These are phyloP conservation scores for Hygrophila difformis DNA, from an alignment of 257 asterid species.

Conservation along the genomic window DNA sequence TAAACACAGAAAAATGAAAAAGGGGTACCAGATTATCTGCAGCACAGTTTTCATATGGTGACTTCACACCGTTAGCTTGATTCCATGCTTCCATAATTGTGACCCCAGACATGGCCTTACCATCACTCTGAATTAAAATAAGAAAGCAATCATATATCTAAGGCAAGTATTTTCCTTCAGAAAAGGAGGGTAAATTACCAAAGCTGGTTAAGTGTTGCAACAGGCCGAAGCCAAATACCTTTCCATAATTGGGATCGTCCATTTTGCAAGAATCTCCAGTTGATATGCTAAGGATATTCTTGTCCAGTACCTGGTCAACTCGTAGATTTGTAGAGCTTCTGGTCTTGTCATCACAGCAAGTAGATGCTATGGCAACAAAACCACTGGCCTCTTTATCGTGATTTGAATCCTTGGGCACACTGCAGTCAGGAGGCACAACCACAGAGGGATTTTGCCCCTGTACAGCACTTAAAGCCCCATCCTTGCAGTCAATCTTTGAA, in stretches of 20 bases:
- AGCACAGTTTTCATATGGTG: too few species aligned
- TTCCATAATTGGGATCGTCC: constrained; percentile 14
- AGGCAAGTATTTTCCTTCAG: not conserved
- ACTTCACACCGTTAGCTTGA: too few species aligned
- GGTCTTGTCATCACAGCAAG: constrained; percentile 8
- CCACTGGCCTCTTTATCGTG: constrained; percentile 23
- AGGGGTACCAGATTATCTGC: too few species aligned
- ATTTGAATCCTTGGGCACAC: constrained; percentile 16
- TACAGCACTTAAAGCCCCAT: constrained; percentile 7
- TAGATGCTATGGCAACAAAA: constrained; percentile 16
- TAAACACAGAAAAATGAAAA: too few species aligned
- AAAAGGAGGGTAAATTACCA: not conserved
- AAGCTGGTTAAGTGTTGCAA: too few species aligned
- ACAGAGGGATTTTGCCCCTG: constrained; percentile 23
- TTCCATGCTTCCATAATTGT: too few species aligned
- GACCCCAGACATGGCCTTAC: constrained; percentile 10
- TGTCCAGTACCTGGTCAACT: constrained; percentile 14
- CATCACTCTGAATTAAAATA: constrained; percentile 19
- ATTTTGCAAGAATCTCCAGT: constrained; percentile 20
- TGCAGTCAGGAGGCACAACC: constrained; percentile 17
- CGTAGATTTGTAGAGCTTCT: constrained; percentile 16
- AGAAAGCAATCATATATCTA: constrained; percentile 9
- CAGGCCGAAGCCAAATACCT: constrained; percentile 34
- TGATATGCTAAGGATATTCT: constrained; percentile 9
- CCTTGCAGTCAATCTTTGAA: constrained; percentile 15